Evolutionary conservation across 495 filamentous ascomycete genomes (phyloP).

Genomic region (Hypoxylon fuscum): DNA sequence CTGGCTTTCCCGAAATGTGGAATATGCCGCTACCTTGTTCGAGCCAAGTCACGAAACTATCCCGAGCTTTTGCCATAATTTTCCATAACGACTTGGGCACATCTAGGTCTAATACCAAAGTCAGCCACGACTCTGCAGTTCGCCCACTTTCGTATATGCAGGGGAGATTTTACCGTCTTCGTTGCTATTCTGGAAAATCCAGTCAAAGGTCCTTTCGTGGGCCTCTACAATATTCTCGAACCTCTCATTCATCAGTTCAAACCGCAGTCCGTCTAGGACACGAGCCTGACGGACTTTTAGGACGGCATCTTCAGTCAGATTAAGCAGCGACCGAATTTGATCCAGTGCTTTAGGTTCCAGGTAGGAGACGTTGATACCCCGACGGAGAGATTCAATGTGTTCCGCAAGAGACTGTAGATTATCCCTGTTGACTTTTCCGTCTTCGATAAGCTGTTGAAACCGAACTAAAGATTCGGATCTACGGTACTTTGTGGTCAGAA

Average conservation of each 20-base stretch:
- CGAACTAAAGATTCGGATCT: conserved; percentile 21
- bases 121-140: neutral
- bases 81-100: neutral
- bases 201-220: conserved; percentile 40
- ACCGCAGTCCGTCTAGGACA: conserved; percentile 32
- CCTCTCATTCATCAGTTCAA: conserved; percentile 32
- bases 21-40: conserved; percentile 41
- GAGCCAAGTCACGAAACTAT: conserved; percentile 45
- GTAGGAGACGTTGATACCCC: conserved; percentile 23
- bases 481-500: neutral
- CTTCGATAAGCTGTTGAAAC: conserved; percentile 10
- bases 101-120: too few species aligned
- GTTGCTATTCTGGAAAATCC: conserved; percentile 29
- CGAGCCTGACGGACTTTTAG: conserved; percentile 15
- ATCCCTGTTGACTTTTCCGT: conserved; percentile 16
- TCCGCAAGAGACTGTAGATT: conserved; percentile 27
- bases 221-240: conserved; percentile 29
- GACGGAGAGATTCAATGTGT: conserved; percentile 32
- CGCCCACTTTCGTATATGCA: neutral
- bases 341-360: conserved; percentile 14
- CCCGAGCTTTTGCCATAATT: neutral
- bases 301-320: conserved; percentile 20
- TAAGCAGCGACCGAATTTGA: conserved; percentile 30
- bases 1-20: conserved; percentile 52
- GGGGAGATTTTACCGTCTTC: neutral